Evolutionary conservation across 768 basidiomycete genomes (phyloP).

Genomic region (Leucocoprinus sp.): DNA sequence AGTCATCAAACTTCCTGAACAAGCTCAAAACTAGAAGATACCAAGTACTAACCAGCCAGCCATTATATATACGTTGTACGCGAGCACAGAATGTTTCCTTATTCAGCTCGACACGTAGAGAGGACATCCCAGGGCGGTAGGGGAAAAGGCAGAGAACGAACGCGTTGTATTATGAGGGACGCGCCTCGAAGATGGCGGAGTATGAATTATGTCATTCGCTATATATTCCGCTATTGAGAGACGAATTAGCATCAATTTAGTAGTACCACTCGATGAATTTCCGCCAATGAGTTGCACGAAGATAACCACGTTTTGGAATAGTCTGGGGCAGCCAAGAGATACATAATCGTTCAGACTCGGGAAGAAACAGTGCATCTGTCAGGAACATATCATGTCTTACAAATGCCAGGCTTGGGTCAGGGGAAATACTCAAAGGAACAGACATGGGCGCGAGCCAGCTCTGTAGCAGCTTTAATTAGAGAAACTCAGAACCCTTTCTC

Average conservation of each 20-base stretch:
- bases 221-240: slow-evolving; percentile 3
- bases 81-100: slow-evolving; percentile 48
- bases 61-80: slow-evolving; percentile 48
- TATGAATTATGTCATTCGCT: slow-evolving; percentile 15
- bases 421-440: slow-evolving; percentile 6
- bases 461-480: neutral
- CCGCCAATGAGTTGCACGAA: too few relatives aligned
- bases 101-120: slow-evolving; percentile 70
- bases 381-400: too few relatives aligned
- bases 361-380: too few relatives aligned
- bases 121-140: slow-evolving; percentile 14
- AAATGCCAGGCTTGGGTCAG: slow-evolving; percentile 27
- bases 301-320: too few relatives aligned
- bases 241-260: slow-evolving; percentile 23
- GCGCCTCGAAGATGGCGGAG: slow-evolving; percentile 23
- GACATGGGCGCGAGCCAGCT: slow-evolving; percentile 1
- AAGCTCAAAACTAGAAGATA: neutral
- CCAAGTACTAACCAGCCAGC: slow-evolving; percentile 47
- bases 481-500: too few relatives aligned
- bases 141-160: slow-evolving; percentile 19
- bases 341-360: too few relatives aligned
- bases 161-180: slow-evolving; percentile 18
- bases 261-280: slow-evolving; percentile 41
- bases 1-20: slow-evolving; percentile 9
- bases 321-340: too few relatives aligned